A percentile compares a stretch with the other conserved stretches of the same genome.
These are phyloP conservation scores for Elsinoe arachidis DNA, from an alignment of 2,329 filamentous ascomycete species.

Conservation along the genomic window DNA sequence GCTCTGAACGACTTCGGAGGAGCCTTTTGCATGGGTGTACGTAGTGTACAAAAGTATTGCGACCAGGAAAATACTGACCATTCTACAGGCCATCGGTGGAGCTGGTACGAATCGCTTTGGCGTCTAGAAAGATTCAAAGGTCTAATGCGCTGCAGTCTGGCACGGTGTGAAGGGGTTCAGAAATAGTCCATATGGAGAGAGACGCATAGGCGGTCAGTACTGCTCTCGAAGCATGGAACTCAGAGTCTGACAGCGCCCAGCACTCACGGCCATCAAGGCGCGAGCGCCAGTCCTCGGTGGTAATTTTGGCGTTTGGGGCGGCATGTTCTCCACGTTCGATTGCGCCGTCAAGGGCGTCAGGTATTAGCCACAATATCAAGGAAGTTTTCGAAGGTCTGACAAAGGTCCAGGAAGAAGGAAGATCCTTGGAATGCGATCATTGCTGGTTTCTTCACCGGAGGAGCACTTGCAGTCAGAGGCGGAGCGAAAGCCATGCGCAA, in stretches of 20 bases:
- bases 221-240: not conserved
- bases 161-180: constrained; percentile 75
- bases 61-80: not conserved
- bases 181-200: constrained; percentile 65
- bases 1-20: constrained; percentile 95
- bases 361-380: constrained; percentile 10
- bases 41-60: constrained; percentile 28
- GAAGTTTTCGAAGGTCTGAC: constrained; percentile 12
- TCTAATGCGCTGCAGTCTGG: constrained; percentile 75
- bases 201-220: constrained; percentile 66
- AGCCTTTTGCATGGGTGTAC: constrained; percentile 91
- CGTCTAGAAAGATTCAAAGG: not conserved
- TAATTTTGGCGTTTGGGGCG: constrained; percentile 98
- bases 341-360: constrained; percentile 81
- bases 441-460: constrained; percentile 93
- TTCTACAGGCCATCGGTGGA: constrained; percentile 32
- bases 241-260: constrained; percentile 20
- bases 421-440: constrained; percentile 98
- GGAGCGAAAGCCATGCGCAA: constrained; percentile 88
- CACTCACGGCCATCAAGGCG: constrained; percentile 94
- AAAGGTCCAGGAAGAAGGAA: constrained; percentile 62
- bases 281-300: constrained; percentile 91
- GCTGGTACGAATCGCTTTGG: constrained; percentile 20
- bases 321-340: constrained; percentile 90
- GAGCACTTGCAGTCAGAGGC: constrained; percentile 81